A percentile compares a stretch with the other conserved stretches of the same genome.
These are phyloP conservation scores for Gamsiella multidivaricata DNA, from an alignment of 192 early-diverging fungal species.

Conservation along the genomic window DNA sequence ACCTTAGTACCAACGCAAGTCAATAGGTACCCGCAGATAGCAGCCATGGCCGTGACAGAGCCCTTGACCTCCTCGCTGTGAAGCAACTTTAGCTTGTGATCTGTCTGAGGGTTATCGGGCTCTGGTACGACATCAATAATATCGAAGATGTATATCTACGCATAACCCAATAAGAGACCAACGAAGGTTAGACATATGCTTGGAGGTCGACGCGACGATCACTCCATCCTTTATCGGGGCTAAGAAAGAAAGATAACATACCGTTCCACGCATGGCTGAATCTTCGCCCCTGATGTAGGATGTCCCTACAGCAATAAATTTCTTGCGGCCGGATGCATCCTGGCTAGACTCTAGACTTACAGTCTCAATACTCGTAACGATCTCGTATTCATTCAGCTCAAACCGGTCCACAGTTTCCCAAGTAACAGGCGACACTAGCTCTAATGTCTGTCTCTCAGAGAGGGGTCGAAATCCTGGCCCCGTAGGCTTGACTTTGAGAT, in stretches of 20 bases:
- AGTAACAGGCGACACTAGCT: conserved; percentile 92
- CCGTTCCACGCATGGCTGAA: conserved; percentile 84
- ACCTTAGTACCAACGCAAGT: conserved; percentile 91
- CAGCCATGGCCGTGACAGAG: conserved; percentile 86
- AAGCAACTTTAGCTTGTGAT: conserved; percentile 89
- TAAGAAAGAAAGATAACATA: conserved; percentile 55
- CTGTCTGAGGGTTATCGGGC: conserved; percentile 92
- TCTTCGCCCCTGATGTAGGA: conserved; percentile 92
- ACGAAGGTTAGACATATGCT: too few relatives aligned
- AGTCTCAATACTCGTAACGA: conserved; percentile 79
- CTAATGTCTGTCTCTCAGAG: conserved; percentile 74
- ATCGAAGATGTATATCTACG: conserved; percentile 92
- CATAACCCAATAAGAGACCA: too few relatives aligned
- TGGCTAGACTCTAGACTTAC: conserved; percentile 88
- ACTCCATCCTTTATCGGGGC: too few relatives aligned
- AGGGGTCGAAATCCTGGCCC: conserved; percentile 65
- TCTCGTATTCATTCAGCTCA: conserved; percentile 84
- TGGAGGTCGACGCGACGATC: too few relatives aligned
- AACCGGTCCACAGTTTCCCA: conserved; percentile 93
- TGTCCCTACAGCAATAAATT: conserved; percentile 90
- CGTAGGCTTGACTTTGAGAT: conserved; percentile 21
- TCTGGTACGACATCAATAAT: conserved; percentile 98
- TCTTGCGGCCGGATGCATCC: conserved; percentile 85
- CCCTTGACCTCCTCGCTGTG: conserved; percentile 87
- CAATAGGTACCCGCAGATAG: conserved; percentile 86